phyloP scores from a whole-genome alignment of 768 basidiomycete genomes.

The Lyophyllum shimeji region DNA sequence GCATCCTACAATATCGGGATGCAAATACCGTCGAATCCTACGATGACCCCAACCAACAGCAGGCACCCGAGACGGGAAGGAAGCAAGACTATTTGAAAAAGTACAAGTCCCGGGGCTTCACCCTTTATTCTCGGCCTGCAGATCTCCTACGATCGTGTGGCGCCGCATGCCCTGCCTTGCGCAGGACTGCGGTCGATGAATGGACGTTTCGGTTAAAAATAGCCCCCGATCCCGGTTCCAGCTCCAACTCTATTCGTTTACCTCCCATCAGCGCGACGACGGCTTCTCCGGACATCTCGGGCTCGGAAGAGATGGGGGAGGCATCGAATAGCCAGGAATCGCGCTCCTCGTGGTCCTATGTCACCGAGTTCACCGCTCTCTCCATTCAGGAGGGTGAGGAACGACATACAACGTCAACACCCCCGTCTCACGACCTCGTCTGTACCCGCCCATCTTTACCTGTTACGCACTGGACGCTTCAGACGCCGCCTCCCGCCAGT shows the following conservation, averaged over 20 bases:
- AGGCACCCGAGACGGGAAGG: not conserved
- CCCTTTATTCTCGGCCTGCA: conserved; percentile 5
- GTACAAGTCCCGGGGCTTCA: conserved; percentile 12
- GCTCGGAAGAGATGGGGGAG: not conserved
- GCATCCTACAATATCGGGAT: conserved; percentile 7
- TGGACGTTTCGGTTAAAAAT: conserved; percentile 7
- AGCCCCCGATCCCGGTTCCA: not conserved
- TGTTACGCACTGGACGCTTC: not conserved
- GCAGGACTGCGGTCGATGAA: not conserved
- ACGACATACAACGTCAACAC: not conserved
- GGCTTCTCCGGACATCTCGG: not conserved
- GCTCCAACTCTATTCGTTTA: not conserved
- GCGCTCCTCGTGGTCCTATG: not conserved
- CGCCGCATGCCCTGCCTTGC: conserved; percentile 11
- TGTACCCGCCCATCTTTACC: not conserved
- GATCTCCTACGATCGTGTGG: conserved; percentile 9
- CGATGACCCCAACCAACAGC: conserved; percentile 1
- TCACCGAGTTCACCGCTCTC: not conserved
- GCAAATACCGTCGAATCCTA: conserved; percentile 3
- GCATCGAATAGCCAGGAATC: not conserved
- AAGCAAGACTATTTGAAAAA: conserved; percentile 11
- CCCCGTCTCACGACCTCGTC: not conserved
- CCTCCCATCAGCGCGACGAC: not conserved
- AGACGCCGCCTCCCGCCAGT: not conserved
- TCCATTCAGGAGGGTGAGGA: not conserved